A percentile compares a stretch with the other conserved stretches of the same genome.
Evolutionary conservation across 2,329 filamentous ascomycete species (phyloP).

Genomic region (Lasiodiplodia theobromae): DNA sequence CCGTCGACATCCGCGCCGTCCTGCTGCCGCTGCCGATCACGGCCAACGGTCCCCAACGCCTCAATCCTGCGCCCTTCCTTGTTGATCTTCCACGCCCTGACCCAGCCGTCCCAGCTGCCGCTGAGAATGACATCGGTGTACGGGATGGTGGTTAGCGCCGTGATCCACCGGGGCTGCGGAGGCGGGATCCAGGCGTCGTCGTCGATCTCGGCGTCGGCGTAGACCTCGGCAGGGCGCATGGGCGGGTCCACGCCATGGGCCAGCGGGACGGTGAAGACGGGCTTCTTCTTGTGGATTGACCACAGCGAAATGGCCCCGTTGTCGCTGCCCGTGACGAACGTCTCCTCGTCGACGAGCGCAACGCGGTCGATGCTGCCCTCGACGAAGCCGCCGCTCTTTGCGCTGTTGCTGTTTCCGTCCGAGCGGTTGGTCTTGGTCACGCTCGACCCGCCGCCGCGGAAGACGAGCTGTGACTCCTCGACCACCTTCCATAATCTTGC

Average conservation of each 20-base stretch:
- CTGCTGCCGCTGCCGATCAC: slow-evolving; percentile 1
- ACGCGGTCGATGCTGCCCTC: slow-evolving; percentile 93
- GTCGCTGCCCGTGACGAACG: slow-evolving; percentile 92
- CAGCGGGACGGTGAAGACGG: slow-evolving; percentile 77
- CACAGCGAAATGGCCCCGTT: slow-evolving; percentile 87
- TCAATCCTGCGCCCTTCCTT: slow-evolving; percentile 68
- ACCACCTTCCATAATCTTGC: slow-evolving; percentile 95
- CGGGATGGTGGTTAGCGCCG: slow-evolving; percentile 82
- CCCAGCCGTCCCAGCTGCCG: slow-evolving; percentile 91
- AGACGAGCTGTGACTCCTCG: slow-evolving; percentile 94
- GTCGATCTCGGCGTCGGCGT: slow-evolving; percentile 71
- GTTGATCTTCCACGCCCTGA: slow-evolving; percentile 84
- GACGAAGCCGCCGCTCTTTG: slow-evolving; percentile 55
- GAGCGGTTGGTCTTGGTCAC: slow-evolving; percentile 45
- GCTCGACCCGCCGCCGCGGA: slow-evolving; percentile 76
- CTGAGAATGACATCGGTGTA: slow-evolving; percentile 90
- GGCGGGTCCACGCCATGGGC: slow-evolving; percentile 86
- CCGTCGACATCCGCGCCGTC: slow-evolving; percentile 21
- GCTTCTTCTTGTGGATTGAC: slow-evolving; percentile 94
- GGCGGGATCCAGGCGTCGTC: slow-evolving; percentile 54
- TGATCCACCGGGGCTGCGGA: slow-evolving; percentile 82
- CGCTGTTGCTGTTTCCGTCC: slow-evolving; percentile 32
- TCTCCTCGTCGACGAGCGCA: slow-evolving; percentile 85
- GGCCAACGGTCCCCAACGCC: slow-evolving; percentile 70
- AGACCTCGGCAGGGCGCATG: slow-evolving; percentile 71